Percentiles rank a stretch among this genome's conserved stretches.
phyloP scores from a whole-genome alignment of 176 grass and related monocot genomes.

The Hordeum vulgare region MorexV3_pseudomolecules_assembly NC_058523.1:231523511-231524010 shows the following conservation, averaged over 20 bases:
- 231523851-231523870: slow-evolving; percentile 10
- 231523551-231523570: background rate
- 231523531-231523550: slow-evolving; percentile 12
- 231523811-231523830: slow-evolving; percentile 1
- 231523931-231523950: background rate
- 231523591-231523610: background rate
- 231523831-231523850: slow-evolving; percentile 17
- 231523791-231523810: slow-evolving; percentile 13
- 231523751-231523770: background rate
- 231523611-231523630: background rate
- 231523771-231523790: slow-evolving; percentile 7
- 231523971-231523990: background rate
- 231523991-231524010: background rate
- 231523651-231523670: background rate
- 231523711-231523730: slow-evolving; percentile 45
- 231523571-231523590: background rate
- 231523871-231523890: background rate
- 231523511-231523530: background rate
- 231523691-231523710: slow-evolving; percentile 1
- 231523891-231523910: background rate
- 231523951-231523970: background rate
- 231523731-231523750: slow-evolving; percentile 38
- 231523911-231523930: background rate
- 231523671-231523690: background rate
- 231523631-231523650: background rate